A percentile compares a stretch with the other conserved stretches of the same genome.
Conservation (phyloP, 306 rosid genomes). For the Rosa rugosa region DNA sequence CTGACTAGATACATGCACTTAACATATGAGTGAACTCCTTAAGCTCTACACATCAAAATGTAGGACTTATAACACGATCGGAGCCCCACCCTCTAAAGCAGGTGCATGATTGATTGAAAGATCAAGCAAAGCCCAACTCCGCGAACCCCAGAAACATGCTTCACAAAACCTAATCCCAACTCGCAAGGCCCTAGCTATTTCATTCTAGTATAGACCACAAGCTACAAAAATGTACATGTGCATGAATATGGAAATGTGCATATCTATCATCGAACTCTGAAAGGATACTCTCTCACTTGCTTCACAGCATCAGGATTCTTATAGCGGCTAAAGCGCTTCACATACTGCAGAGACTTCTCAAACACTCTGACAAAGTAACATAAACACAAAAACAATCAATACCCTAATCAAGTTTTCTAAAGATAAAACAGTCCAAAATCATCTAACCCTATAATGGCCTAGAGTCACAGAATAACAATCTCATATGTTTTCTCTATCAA, state of each 20-base stretch:
- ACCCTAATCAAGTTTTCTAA: no score
- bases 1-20: not conserved
- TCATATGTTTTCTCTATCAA: not conserved
- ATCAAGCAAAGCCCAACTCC: not conserved
- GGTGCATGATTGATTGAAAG: not conserved
- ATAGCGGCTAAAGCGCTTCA: conserved; percentile 95
- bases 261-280: conserved; percentile 4
- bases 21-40: not conserved
- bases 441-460: not conserved
- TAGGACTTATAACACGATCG: not conserved
- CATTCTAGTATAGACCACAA: not conserved
- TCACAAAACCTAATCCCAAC: not conserved
- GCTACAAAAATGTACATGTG: not conserved
- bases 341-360: conserved; percentile 95
- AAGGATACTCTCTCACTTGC: conserved; percentile 99
- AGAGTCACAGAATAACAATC: not conserved
- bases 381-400: not conserved
- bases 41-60: not conserved
- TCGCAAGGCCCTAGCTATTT: not conserved
- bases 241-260: not conserved
- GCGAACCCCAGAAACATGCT: not conserved
- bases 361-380: conserved; percentile 58
- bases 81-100: not conserved
- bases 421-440: not conserved
- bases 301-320: conserved; percentile 97